Evolutionary conservation across 169 alveolate genomes (phyloP).

Genomic region (Cyclospora cayetanensis): DNA sequence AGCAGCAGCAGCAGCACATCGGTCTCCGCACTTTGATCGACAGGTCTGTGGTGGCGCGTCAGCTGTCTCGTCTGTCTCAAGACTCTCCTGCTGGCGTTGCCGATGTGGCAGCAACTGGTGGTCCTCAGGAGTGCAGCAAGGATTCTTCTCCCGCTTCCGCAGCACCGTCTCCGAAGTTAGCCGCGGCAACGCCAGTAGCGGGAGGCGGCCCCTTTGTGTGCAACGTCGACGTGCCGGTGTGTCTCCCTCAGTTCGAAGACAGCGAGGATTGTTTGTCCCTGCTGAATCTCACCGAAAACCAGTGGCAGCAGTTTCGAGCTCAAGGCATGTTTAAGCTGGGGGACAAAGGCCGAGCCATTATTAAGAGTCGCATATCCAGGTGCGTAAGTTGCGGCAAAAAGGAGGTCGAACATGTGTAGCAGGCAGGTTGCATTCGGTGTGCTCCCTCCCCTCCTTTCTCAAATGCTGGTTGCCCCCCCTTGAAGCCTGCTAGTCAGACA

Average conservation of each 20-base stretch:
- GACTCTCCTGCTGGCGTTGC: neutral
- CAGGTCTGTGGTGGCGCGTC: neutral
- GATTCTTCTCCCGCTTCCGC: neutral
- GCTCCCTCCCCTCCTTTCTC: no score
- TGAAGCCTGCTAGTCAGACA: no score
- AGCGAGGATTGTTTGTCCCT: conserved; percentile 27
- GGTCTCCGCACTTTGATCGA: conserved; percentile 27
- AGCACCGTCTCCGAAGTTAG: neutral
- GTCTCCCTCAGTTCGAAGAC: conserved; percentile 43
- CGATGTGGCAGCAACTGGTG: conserved; percentile 1
- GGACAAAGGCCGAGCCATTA: conserved; percentile 48
- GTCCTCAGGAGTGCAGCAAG: neutral
- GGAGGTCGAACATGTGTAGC: no score
- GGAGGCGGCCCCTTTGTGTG: conserved; percentile 32
- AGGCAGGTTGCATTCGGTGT: no score
- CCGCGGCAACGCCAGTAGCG: conserved; percentile 16
- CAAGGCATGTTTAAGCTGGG: conserved; percentile 52
- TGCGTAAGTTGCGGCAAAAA: neutral
- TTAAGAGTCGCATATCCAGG: conserved; percentile 51
- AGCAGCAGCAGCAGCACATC: conserved; percentile 56
- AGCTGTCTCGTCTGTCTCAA: conserved; percentile 29
- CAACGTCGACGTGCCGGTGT: conserved; percentile 16
- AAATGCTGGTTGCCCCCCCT: no score
- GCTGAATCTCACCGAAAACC: conserved; percentile 42
- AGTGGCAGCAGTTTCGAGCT: conserved; percentile 59